A percentile compares a stretch with the other conserved stretches of the same genome.
Evolutionary conservation across 345 rosid genomes (phyloP).

Genomic region (Firmiana major): DNA sequence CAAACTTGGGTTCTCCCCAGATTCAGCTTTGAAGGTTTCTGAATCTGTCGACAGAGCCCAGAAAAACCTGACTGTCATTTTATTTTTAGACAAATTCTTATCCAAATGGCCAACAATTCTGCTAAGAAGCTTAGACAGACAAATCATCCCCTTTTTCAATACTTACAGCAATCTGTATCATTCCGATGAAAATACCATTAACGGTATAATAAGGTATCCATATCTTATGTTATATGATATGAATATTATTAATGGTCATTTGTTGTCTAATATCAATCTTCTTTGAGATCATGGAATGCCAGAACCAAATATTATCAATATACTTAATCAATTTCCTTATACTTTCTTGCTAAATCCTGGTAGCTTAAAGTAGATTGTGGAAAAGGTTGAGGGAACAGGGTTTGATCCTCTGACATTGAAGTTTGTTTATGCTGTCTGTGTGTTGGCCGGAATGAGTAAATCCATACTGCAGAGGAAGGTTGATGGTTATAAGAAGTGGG

Average conservation of each 20-base stretch:
- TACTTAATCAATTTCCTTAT: background rate
- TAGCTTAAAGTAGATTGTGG: constrained; percentile 11
- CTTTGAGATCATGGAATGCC: constrained; percentile 30
- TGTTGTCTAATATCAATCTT: background rate
- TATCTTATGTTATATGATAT: background rate
- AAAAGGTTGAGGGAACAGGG: constrained; percentile 20
- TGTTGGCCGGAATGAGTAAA: background rate
- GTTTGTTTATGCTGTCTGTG: constrained; percentile 18
- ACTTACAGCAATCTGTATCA: constrained; percentile 18
- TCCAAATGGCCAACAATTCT: constrained; percentile 19
- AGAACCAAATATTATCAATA: background rate
- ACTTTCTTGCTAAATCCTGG: background rate
- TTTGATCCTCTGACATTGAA: constrained; percentile 3
- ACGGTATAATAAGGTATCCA: constrained; percentile 16
- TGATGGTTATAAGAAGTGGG: constrained; percentile 24
- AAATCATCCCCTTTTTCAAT: constrained; percentile 26
- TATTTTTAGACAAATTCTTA: constrained; percentile 3
- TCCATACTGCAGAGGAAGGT: constrained; percentile 22
- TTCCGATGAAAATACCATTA: constrained; percentile 6
- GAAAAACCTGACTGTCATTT: background rate
- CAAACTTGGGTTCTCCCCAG: no score
- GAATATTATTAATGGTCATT: background rate
- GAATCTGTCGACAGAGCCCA: no score
- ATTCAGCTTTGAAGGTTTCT: no score
- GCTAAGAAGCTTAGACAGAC: constrained; percentile 17